Evolutionary conservation across 1,139 yeast genomes (phyloP).

Genomic region (Kodamaea ohmeri): DNA sequence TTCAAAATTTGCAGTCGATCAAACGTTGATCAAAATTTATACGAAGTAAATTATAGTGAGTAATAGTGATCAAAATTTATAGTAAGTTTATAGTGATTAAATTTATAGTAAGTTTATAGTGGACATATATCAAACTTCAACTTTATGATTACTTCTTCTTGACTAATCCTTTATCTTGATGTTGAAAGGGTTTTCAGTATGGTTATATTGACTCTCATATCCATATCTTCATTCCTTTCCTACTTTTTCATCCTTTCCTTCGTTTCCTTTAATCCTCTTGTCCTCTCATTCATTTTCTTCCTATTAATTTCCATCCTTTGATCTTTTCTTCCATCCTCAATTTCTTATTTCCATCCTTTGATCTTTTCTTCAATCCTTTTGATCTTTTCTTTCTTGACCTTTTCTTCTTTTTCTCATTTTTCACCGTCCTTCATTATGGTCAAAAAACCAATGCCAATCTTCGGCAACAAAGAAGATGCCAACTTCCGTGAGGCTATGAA

Average conservation of each 20-base stretch:
- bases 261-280: neutral
- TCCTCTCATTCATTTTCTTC: neutral
- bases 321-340: conserved; percentile 8
- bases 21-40: too few relatives aligned
- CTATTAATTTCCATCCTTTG: neutral
- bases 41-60: too few relatives aligned
- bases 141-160: too few relatives aligned
- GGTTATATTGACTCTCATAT: too few relatives aligned
- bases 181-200: too few relatives aligned
- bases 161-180: too few relatives aligned
- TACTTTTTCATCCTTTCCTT: neutral
- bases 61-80: too few relatives aligned
- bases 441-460: conserved; percentile 32
- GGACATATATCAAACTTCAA: too few relatives aligned
- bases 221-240: neutral
- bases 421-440: conserved; percentile 17
- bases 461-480: conserved; percentile 56
- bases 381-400: neutral
- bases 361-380: neutral
- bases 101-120: too few relatives aligned
- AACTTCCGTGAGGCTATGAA: conserved; percentile 80
- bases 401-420: neutral
- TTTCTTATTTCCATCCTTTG: too few relatives aligned
- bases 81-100: too few relatives aligned
- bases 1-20: too few relatives aligned